Base-by-base conservation (phyloP, 192 early-diverging fungal genomes). In the Coemansia pectinata region DNA sequence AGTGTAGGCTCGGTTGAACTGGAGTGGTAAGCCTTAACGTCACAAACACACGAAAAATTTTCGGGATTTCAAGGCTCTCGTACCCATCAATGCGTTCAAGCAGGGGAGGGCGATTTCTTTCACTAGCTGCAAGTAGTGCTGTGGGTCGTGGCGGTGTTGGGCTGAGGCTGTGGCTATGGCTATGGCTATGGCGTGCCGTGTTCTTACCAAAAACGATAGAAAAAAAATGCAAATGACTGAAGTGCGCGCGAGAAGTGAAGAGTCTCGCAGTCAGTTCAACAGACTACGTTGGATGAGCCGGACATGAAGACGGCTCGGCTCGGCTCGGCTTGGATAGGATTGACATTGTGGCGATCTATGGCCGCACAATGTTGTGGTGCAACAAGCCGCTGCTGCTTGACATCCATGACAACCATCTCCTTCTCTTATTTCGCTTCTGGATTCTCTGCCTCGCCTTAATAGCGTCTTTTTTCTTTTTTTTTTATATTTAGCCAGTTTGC, bases 391-490 rank as follows among this genome's bases (percentile, higher is more conserved):
- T 38, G 25, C 31, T 34, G 42, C 42, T 33, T 23, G 31, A 10
- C 27, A 23, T 33, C 47, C 15, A 23, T 27, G 27, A 27, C 27
- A 27, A 27, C 27, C 27, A 27, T 27, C 27, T 27, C 45, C 45
- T n/a, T 6, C 23, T 36, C 40, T 11, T 59, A 31, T 57, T 60
- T 68, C 31, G 29, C 40, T 31, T 59, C 41, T 41, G 19, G 36
- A 15, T 14, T 25, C 12, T n/a, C 8, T 9, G 7, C 4, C 8
- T 61, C 67, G 67, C 45, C 44, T 33, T 67, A 41, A 36, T 62
- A 61, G 59, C 44, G 67, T 69, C 67, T 69, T 69, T 69, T 68
- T 67, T 69, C 38, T 33, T 33, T 50, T 48, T 68, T 61, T 69
- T 48, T 33, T 21, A 40, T 21, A 39, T 34, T 50, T 62, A 12